These are phyloP conservation scores for Dipteronia dyeriana DNA, from an alignment of 345 rosid genomes.

Conservation along the genomic window DNA sequence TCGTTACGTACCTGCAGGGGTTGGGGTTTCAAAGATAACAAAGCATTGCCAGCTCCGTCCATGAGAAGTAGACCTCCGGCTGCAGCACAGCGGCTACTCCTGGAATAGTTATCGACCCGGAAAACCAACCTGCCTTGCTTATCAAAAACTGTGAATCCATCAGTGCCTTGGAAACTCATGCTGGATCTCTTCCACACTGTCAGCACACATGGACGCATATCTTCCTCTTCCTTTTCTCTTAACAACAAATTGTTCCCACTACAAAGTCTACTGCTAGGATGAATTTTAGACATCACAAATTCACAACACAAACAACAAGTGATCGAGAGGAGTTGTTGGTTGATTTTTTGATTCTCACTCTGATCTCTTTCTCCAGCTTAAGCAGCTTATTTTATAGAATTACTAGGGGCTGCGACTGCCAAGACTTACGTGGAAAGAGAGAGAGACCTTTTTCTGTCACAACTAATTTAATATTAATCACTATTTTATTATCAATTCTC, in stretches of 20 bases:
- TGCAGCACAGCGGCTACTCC: slow-evolving; percentile 23
- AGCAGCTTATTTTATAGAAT: neutral
- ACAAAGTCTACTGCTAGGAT: slow-evolving; percentile 39
- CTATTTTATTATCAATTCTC: neutral
- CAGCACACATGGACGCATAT: slow-evolving; percentile 18
- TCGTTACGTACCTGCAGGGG: slow-evolving; percentile 22
- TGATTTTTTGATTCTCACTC: neutral
- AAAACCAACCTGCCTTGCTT: slow-evolving; percentile 39
- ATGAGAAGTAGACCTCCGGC: slow-evolving; percentile 44
- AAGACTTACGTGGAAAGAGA: slow-evolving; percentile 6
- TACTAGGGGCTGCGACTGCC: neutral
- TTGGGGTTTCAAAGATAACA: slow-evolving; percentile 44
- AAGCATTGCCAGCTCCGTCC: slow-evolving; percentile 53
- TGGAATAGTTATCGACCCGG: slow-evolving; percentile 55
- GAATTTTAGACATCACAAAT: slow-evolving; percentile 36
- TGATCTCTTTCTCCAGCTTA: neutral
- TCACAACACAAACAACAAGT: neutral
- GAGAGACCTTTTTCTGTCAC: no score
- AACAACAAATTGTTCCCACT: neutral
- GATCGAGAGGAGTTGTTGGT: neutral
- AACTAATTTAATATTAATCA: no score
- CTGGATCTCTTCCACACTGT: slow-evolving; percentile 60
- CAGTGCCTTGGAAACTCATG: slow-evolving; percentile 61
- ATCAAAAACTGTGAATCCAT: slow-evolving; percentile 58
- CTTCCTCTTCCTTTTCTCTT: neutral